Evolutionary conservation across 106 monocot species (phyloP).

Genomic region (Phalaenopsis aphrodite): DNA sequence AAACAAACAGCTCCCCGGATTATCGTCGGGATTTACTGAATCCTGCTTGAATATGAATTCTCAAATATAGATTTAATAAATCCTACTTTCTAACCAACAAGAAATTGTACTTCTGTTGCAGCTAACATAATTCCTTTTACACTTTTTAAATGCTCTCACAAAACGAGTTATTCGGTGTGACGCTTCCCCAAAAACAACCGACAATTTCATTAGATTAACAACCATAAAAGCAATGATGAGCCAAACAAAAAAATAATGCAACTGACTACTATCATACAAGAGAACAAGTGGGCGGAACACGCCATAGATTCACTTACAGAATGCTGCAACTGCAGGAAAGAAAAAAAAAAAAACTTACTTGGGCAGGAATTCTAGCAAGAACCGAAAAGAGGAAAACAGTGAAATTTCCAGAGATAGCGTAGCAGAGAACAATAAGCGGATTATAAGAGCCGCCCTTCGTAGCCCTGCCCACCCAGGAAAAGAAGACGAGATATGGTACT

Average conservation of each 20-base stretch:
- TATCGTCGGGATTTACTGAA: too few relatives aligned
- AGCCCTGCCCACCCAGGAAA: slow-evolving; percentile 21
- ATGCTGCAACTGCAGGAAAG: not conserved
- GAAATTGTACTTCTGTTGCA: too few relatives aligned
- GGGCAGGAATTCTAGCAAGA: slow-evolving; percentile 36
- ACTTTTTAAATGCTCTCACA: too few relatives aligned
- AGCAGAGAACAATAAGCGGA: slow-evolving; percentile 37
- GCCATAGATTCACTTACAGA: not conserved
- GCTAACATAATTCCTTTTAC: too few relatives aligned
- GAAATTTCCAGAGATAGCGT: slow-evolving; percentile 24
- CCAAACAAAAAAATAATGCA: not conserved
- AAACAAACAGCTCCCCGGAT: too few relatives aligned
- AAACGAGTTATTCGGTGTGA: not conserved
- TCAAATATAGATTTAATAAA: too few relatives aligned
- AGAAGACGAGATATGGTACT: slow-evolving; percentile 24
- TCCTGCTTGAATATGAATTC: too few relatives aligned
- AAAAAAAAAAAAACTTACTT: slow-evolving; percentile 4
- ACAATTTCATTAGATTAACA: not conserved
- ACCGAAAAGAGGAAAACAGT: slow-evolving; percentile 22
- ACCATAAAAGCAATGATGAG: not conserved
- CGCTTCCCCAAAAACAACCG: not conserved
- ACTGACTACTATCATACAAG: not conserved
- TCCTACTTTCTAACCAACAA: too few relatives aligned
- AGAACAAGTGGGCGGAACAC: not conserved
- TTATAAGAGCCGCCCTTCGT: slow-evolving; percentile 34